A percentile compares a stretch with the other conserved stretches of the same genome.
These are phyloP conservation scores for Termitomyces sp. DNA, from an alignment of 768 basidiomycete genomes.

Conservation along the genomic window DNA sequence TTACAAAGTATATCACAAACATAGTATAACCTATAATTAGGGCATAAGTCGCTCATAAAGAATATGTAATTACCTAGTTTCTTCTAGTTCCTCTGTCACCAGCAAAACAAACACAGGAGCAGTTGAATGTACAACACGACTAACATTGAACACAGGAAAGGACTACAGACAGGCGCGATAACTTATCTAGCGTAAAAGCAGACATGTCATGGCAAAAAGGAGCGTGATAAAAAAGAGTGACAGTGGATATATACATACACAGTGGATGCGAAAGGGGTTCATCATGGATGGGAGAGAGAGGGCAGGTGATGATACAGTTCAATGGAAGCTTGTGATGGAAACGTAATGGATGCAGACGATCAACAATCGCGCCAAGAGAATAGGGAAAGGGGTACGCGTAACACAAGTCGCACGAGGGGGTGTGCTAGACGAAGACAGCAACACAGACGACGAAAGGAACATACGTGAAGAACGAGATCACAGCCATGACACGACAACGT, in stretches of 20 bases:
- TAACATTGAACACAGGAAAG: slow-evolving; percentile 1
- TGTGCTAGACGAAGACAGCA: slow-evolving; percentile 46
- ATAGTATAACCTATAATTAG: too few species aligned
- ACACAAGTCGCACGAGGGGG: neutral
- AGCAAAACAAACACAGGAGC: neutral
- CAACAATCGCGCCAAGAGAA: neutral
- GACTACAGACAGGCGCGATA: slow-evolving; percentile 4
- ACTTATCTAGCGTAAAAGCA: slow-evolving; percentile 11
- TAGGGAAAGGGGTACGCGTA: neutral
- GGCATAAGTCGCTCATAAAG: neutral
- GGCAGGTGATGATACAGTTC: slow-evolving; percentile 3
- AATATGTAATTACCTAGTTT: neutral
- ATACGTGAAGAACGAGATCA: slow-evolving; percentile 66
- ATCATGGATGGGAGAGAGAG: neutral
- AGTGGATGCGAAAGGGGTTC: neutral
- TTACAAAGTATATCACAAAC: neutral
- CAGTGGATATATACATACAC: neutral
- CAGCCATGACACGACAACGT: slow-evolving; percentile 70
- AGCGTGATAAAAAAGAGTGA: slow-evolving; percentile 6
- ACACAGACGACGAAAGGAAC: slow-evolving; percentile 73
- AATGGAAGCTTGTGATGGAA: neutral
- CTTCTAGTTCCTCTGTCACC: neutral
- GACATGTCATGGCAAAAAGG: slow-evolving; percentile 11
- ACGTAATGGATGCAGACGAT: neutral
- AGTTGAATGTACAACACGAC: slow-evolving; percentile 5